Evolutionary conservation across 2,329 filamentous ascomycete species (phyloP).

Genomic region (Claviceps cyperi): DNA sequence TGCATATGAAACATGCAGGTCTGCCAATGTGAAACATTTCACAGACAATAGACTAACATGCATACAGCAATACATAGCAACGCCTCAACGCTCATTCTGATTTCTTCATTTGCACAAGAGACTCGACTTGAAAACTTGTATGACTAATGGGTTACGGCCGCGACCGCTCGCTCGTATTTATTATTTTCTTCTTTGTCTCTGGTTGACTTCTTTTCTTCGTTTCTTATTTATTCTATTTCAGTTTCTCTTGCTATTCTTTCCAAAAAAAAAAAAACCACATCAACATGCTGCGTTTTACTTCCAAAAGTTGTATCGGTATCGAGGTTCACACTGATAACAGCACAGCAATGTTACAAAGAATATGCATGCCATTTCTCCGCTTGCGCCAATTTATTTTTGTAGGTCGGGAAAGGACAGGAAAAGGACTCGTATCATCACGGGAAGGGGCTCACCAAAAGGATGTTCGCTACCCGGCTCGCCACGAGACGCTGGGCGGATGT

Average conservation of each 20-base stretch:
- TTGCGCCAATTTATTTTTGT: neutral
- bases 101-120: neutral
- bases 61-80: neutral
- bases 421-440: neutral
- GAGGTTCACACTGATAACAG: neutral
- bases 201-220: neutral
- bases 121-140: neutral
- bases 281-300: neutral
- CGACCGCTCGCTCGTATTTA: neutral
- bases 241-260: neutral
- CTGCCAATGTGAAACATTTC: neutral
- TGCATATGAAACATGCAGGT: neutral
- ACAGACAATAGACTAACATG: neutral
- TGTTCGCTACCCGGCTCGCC: neutral
- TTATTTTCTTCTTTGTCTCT: neutral
- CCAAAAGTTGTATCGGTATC: neutral
- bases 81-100: neutral
- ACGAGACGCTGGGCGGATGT: neutral
- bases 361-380: neutral
- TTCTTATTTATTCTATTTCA: neutral
- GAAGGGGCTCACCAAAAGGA: neutral
- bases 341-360: neutral
- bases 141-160: constrained; percentile 5
- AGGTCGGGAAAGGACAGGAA: neutral
- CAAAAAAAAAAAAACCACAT: neutral